Percentiles rank a stretch among this genome's conserved stretches.
Conservation (phyloP, 805 yeast species). For the Suhomyces tanzawaensis region DNA sequence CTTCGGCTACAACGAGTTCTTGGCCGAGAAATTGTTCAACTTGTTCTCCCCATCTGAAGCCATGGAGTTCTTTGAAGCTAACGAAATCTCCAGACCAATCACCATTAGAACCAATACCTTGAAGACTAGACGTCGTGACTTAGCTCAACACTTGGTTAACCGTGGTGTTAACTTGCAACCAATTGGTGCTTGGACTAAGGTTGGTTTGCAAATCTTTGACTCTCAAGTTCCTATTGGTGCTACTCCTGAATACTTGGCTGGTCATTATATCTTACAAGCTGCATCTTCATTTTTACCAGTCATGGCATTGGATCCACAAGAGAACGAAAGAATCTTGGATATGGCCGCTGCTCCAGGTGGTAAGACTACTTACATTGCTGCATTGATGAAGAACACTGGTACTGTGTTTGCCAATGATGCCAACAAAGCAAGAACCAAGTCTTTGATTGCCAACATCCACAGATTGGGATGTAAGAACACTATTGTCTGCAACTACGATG, state of each 20-base stretch:
- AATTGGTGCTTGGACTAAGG: slow-evolving; percentile 97
- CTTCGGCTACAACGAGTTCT: slow-evolving; percentile 87
- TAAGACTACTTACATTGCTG: slow-evolving; percentile 90
- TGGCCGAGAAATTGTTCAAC: slow-evolving; percentile 92
- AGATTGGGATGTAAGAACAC: slow-evolving; percentile 96
- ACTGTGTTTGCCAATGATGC: slow-evolving; percentile 96
- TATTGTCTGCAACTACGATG: slow-evolving; percentile 95
- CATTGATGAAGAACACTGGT: slow-evolving; percentile 97
- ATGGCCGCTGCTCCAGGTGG: slow-evolving; percentile 99
- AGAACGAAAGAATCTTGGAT: slow-evolving; percentile 90
- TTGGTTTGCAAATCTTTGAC: slow-evolving; percentile 94
- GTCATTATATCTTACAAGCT: slow-evolving; percentile 96
- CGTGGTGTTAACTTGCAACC: slow-evolving; percentile 98
- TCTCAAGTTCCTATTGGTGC: slow-evolving; percentile 99
- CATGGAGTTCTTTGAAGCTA: slow-evolving; percentile 96
- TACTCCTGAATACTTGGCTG: slow-evolving; percentile 97
- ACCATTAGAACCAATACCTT: slow-evolving; percentile 97
- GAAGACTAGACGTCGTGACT: slow-evolving; percentile 90
- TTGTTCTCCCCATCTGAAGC: slow-evolving; percentile 95
- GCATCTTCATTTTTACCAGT: slow-evolving; percentile 98
- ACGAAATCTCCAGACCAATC: slow-evolving; percentile 93
- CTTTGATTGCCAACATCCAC: slow-evolving; percentile 94
- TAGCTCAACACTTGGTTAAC: slow-evolving; percentile 91
- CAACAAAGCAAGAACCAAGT: slow-evolving; percentile 93
- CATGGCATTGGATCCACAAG: slow-evolving; percentile 97